A percentile compares a stretch with the other conserved stretches of the same genome.
phyloP scores from a whole-genome alignment of 2,329 filamentous ascomycete species.

The Epichloe aotearoae region DNA sequence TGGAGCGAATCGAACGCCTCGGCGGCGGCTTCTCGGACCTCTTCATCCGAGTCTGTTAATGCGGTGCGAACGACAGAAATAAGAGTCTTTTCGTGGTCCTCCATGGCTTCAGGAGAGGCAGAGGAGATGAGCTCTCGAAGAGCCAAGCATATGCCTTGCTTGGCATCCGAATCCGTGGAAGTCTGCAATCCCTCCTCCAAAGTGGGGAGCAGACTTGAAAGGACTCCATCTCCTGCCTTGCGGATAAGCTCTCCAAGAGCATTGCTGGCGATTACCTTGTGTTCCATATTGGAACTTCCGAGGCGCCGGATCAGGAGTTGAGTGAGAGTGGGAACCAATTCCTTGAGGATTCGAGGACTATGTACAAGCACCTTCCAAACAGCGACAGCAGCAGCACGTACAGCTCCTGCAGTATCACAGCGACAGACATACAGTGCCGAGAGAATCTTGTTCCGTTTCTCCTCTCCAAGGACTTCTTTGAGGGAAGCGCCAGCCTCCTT shows the following conservation, averaged over 20 bases:
- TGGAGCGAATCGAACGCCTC: slow-evolving; percentile 95
- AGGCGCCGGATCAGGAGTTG: slow-evolving; percentile 89
- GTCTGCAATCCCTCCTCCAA: slow-evolving; percentile 82
- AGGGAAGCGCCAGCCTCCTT: slow-evolving; percentile 87
- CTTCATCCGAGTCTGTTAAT: slow-evolving; percentile 75
- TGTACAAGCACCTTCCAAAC: slow-evolving; percentile 97
- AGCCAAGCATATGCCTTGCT: slow-evolving; percentile 94
- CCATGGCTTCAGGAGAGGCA: slow-evolving; percentile 74
- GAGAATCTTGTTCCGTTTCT: slow-evolving; percentile 91
- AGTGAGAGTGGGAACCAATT: slow-evolving; percentile 86
- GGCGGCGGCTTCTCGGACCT: slow-evolving; percentile 88
- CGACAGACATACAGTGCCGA: slow-evolving; percentile 97
- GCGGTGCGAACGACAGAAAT: slow-evolving; percentile 90
- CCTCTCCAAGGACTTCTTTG: slow-evolving; percentile 84
- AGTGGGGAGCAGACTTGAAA: slow-evolving; percentile 77
- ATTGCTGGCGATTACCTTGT: slow-evolving; percentile 97
- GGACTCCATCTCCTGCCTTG: slow-evolving; percentile 87
- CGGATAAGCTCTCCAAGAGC: slow-evolving; percentile 92
- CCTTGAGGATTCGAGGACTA: slow-evolving; percentile 82
- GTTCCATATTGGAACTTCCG: slow-evolving; percentile 93
- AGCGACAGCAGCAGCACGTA: slow-evolving; percentile 75
- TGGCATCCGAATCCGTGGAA: slow-evolving; percentile 81
- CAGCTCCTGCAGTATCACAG: slow-evolving; percentile 86
- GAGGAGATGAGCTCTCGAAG: slow-evolving; percentile 86
- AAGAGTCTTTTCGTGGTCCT: slow-evolving; percentile 89